Evolutionary conservation across 2,329 filamentous ascomycete genomes (phyloP).

Genomic region (Cercospora sojina): DNA sequence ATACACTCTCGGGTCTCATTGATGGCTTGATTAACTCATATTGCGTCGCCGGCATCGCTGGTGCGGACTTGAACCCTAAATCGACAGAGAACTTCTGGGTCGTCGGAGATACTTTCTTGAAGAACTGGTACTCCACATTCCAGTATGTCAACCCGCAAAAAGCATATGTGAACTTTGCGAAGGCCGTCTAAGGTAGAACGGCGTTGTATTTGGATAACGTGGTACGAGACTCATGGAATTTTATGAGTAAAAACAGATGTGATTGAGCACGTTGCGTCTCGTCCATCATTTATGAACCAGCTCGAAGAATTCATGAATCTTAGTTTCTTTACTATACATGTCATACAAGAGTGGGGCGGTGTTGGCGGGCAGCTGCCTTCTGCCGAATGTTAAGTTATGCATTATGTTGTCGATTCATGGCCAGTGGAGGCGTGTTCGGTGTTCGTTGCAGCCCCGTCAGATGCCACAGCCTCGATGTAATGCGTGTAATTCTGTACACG

Average conservation of each 20-base stretch:
- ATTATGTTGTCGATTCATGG: neutral
- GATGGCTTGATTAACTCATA: constrained; percentile 12
- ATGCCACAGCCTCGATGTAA: constrained; percentile 6
- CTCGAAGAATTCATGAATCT: constrained; percentile 4
- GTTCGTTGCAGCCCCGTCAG: neutral
- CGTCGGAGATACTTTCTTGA: constrained; percentile 30
- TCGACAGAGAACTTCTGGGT: constrained; percentile 24
- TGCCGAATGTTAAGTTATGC: constrained; percentile 1
- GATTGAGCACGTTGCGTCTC: neutral
- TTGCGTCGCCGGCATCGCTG: constrained; percentile 27
- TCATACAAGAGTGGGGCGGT: constrained; percentile 24
- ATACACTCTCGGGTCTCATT: constrained; percentile 9
- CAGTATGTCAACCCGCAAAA: constrained; percentile 23
- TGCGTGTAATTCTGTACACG: constrained; percentile 18
- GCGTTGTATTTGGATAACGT: neutral
- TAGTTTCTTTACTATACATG: constrained; percentile 10
- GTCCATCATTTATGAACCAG: neutral
- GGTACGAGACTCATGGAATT: neutral
- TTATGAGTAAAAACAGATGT: neutral
- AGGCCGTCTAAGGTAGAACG: constrained; percentile 17
- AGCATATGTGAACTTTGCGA: constrained; percentile 30
- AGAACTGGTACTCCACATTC: constrained; percentile 31
- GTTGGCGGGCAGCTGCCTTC: constrained; percentile 3
- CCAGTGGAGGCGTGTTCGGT: neutral
- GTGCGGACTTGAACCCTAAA: constrained; percentile 23